Base-by-base conservation (phyloP, 2,329 filamentous ascomycete species). In the Alternaria longipes region DNA sequence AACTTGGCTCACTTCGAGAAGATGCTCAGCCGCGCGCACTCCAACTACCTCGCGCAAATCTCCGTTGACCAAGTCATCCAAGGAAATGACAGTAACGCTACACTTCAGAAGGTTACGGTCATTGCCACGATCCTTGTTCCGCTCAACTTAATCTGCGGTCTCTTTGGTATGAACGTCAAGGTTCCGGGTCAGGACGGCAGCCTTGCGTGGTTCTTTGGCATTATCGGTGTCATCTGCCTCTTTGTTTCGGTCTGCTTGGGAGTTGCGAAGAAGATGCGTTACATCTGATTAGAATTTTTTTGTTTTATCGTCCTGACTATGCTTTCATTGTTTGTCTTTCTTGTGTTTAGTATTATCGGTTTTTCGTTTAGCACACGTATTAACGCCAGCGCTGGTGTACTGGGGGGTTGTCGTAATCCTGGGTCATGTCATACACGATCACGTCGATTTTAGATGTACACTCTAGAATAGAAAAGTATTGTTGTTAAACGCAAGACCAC, bases 1-100 rank as follows among this genome's bases (percentile, higher is more conserved):
- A 99, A 97, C 80, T 81, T 99, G 71, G 89, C 89, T 1, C 95
- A 99, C 78, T 97, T 97, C 70, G 95, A 99, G 79, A 98, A 98
- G 85, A 97, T 99, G 86, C 86, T 99, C 51, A 94, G 91, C 28
- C 91, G 95, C 22, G 91, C 92, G 2, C 95, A 99, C 82, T 92
- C 91, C 83, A 99, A 98, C 79, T 98, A 99, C 76, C 86, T 99
- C 38, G 94, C 95, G 1, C 95, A 97, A 76, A 88, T 98, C 64
- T 94, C 91, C 40, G 94, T 98, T 71, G 93, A 96, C 78, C 94
- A 92, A 79, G 92, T 97, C 72, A 88, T 90, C 1, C 90, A 97
- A 78, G 94, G 94, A 26, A 97, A 94, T 61, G 86, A 89, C 68
- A 93, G 93, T 56, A 98, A 98, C 81, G 88, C 91, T 67, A 91